Evolutionary conservation across 768 basidiomycete genomes (phyloP), one percentile per base, ranked within the genome.

Genomic region (Lactarius psammicola): DNA sequence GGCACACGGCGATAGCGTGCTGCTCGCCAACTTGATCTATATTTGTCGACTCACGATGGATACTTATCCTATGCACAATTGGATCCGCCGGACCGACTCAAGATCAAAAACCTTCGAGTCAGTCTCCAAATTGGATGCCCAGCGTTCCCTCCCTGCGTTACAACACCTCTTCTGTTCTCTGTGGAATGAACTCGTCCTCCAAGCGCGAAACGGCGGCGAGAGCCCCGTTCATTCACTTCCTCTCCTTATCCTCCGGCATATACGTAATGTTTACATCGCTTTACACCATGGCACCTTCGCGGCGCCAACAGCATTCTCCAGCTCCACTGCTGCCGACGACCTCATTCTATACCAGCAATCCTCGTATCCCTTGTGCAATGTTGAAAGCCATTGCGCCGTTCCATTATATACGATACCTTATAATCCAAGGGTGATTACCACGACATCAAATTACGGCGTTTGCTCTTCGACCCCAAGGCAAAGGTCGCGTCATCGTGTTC

Each of bases 121-220:
- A 5, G 62, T 57, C 26, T 49, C 56, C 23, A 49, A 63, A 36
- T 63, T 63, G 34, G 56, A 63, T 34, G 33, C 44, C 44, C 28
- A 0, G 42, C 15, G 10, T 18, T 49, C 62, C 30, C 56, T 63
- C 15, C 62, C 62, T 17, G 44, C 5, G 11, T 42, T 63, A 44
- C 62, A 51, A 15, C 33, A 38, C 18, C 15, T 33, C n/a, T 63
- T 63, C 26, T 63, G 62, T 20, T 6, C 18, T 20, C 42, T 56
- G 17, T 63, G 62, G 62, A 63, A 63, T 13, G 17, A 36, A 3
- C 42, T 31, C 0, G 38, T 62, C n/a, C 18, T 7, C 20, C n/a
- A 8, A 20, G 31, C 38, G 13, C 18, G 23, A 10, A 23, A 33
- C 11, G 18, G 20, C 2, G 53, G 3, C 7, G 28, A 28, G 5